Percentiles rank a stretch among this genome's conserved stretches.
Evolutionary conservation across 176 grass and related monocot genomes (phyloP).

Genomic region (Oryza meyeriana): DNA sequence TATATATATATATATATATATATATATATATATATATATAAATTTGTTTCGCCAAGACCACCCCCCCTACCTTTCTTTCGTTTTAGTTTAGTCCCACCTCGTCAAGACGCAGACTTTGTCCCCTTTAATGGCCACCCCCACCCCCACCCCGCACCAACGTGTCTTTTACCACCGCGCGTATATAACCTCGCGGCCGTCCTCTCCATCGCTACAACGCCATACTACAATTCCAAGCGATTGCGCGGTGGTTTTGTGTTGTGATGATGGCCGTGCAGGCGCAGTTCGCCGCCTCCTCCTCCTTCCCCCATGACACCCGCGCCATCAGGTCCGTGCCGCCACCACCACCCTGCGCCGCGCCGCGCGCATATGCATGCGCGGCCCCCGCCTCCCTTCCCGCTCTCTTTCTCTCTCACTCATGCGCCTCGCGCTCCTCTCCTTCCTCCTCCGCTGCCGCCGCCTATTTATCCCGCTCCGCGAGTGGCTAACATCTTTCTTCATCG

Average conservation of each 20-base stretch:
- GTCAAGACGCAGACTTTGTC: conserved; percentile 1
- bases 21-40: too few species aligned
- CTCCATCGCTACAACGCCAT: too few species aligned
- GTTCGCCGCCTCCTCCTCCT: conserved; percentile 24
- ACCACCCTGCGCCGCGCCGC: background rate
- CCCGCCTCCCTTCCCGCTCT: background rate
- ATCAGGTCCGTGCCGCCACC: conserved; percentile 16
- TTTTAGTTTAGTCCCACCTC: background rate
- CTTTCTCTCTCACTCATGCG: background rate
- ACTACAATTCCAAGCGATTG: too few species aligned
- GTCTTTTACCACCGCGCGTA: background rate
- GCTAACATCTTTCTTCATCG: background rate
- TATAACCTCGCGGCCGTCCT: conserved; percentile 9
- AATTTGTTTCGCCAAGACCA: too few species aligned
- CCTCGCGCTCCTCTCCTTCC: background rate
- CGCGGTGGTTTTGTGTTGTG: too few species aligned
- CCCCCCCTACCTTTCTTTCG: too few species aligned
- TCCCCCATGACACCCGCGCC: conserved; percentile 36
- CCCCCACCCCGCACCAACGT: background rate
- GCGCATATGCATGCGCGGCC: background rate
- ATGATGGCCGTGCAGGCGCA: conserved; percentile 53
- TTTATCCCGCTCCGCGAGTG: background rate
- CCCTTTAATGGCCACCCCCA: background rate
- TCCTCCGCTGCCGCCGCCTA: background rate
- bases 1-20: too few species aligned